A percentile compares a stretch with the other conserved stretches of the same genome.
Conservation (phyloP, 1,284 basidiomycete species). For the Cutaneotrichosporon mucoides region DNA sequence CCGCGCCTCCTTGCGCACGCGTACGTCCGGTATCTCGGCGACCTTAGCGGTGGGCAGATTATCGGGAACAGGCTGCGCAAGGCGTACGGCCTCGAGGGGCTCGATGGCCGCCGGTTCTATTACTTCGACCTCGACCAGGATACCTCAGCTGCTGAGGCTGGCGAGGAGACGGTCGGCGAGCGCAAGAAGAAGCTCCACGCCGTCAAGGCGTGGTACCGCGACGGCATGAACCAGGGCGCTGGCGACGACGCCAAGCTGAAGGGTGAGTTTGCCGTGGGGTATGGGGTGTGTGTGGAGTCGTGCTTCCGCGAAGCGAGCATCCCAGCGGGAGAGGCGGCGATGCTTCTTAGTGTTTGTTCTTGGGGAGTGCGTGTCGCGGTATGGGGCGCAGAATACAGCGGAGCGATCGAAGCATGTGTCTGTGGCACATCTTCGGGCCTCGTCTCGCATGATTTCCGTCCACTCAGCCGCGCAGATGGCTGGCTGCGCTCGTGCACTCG, state of each 20-base stretch:
- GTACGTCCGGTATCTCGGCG: conserved; percentile 83
- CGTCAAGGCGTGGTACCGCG: conserved; percentile 72
- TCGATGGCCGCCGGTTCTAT: conserved; percentile 64
- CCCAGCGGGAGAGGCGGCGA: too few species aligned
- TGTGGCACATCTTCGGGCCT: too few species aligned
- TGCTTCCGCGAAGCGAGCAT: too few species aligned
- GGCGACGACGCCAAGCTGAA: conserved; percentile 56
- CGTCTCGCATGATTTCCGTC: too few species aligned
- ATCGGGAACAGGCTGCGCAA: conserved; percentile 63
- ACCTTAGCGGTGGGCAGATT: conserved; percentile 74
- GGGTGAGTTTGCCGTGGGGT: conserved; percentile 50
- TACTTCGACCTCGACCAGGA: conserved; percentile 58
- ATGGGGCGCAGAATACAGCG: too few species aligned
- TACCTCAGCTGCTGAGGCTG: conserved; percentile 34
- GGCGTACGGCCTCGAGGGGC: conserved; percentile 60
- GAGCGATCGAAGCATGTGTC: too few species aligned
- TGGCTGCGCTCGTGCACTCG: too few species aligned
- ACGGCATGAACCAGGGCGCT: conserved; percentile 65
- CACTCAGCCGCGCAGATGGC: too few species aligned
- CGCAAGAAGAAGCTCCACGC: conserved; percentile 54
- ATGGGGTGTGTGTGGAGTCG: too few species aligned
- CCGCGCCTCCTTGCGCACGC: conserved; percentile 69
- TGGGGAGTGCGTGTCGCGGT: too few species aligned
- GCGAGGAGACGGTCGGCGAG: conserved; percentile 51
- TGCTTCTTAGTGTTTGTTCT: too few species aligned